Base-by-base conservation (phyloP, 495 filamentous ascomycete genomes). In the Aspergillus egyptiacus region DNA sequence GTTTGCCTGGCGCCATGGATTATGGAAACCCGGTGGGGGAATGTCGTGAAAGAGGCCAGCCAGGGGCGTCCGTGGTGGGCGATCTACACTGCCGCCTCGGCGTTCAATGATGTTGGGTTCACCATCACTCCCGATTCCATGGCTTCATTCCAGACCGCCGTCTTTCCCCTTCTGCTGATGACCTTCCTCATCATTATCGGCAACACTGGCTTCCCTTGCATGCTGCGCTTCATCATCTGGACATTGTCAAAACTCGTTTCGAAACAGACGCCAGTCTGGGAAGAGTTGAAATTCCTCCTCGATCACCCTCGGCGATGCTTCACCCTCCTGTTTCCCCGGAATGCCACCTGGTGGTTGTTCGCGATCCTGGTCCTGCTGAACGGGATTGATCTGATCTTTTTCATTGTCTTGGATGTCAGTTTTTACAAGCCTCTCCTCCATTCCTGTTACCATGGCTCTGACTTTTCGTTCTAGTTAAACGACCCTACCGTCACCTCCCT, bases 261-360 rank as follows among this genome's bases (percentile, higher is more conserved):
- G 6, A 59, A 62, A 9, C 77, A 79, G 6, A 83, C 78, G 24
- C 78, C 81, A 5, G 64, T 91, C 8, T 94, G 86, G 80, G 89
- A 96, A 63, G 91, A 96, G 61, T 61, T 96, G 23, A 79, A 79
- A 46, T 97, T 97, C 60, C 75, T 97, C 15, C 76, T 97, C 19
- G 91, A 96, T 58, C 93, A 97, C 58, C 91, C 91, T 19, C 84
- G 91, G 53, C 84, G 93, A 28, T 97, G 91, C 66, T 97, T 96
- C 62, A 96, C 91, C 0, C 75, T 97, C 17, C 73, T 97, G 0
- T 97, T 97, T 58, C 91, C 90, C 6, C 79, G 83, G 0, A 80
- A 81, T 37, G 90, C 91, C n/a, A 96, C 87, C 8, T 96, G 90
- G 91, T 94, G 89, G 89, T 78, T 97, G 2, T 93, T 96, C 63